Evolutionary conservation across 345 rosid genomes (phyloP).

Genomic region (Hevea brasiliensis): DNA sequence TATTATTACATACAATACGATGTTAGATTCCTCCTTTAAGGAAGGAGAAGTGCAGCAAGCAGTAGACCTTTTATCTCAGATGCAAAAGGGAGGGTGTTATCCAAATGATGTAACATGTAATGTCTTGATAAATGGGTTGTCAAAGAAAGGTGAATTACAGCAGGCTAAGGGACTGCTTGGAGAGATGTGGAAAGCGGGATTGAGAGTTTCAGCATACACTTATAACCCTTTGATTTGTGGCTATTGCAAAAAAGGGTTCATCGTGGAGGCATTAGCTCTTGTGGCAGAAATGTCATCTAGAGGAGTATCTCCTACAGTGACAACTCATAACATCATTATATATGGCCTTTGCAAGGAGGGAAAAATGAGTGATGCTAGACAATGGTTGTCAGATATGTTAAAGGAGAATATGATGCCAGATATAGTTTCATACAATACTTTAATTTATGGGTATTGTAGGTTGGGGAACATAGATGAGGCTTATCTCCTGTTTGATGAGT

Average conservation of each 20-base stretch:
- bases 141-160: slow-evolving; percentile 51
- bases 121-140: slow-evolving; percentile 55
- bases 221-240: slow-evolving; percentile 61
- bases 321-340: slow-evolving; percentile 51
- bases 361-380: slow-evolving; percentile 52
- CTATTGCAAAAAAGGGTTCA: slow-evolving; percentile 53
- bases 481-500: slow-evolving; percentile 58
- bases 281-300: slow-evolving; percentile 49
- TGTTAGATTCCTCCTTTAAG: slow-evolving; percentile 59
- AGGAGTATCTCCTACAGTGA: slow-evolving; percentile 43
- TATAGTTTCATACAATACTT: slow-evolving; percentile 64
- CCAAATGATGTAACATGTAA: slow-evolving; percentile 58
- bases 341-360: slow-evolving; percentile 50
- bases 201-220: slow-evolving; percentile 46
- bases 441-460: slow-evolving; percentile 61
- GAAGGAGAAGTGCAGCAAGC: slow-evolving; percentile 56
- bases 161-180: slow-evolving; percentile 49
- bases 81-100: slow-evolving; percentile 38
- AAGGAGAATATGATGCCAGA: slow-evolving; percentile 48
- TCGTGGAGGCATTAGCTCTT: slow-evolving; percentile 49
- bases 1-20: slow-evolving; percentile 53
- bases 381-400: slow-evolving; percentile 41
- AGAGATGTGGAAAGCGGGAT: slow-evolving; percentile 52
- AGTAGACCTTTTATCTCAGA: slow-evolving; percentile 41
- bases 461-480: slow-evolving; percentile 55